Evolutionary conservation across 2,329 filamentous ascomycete genomes (phyloP).

Genomic region (Hymenoscyphus scutula): DNA sequence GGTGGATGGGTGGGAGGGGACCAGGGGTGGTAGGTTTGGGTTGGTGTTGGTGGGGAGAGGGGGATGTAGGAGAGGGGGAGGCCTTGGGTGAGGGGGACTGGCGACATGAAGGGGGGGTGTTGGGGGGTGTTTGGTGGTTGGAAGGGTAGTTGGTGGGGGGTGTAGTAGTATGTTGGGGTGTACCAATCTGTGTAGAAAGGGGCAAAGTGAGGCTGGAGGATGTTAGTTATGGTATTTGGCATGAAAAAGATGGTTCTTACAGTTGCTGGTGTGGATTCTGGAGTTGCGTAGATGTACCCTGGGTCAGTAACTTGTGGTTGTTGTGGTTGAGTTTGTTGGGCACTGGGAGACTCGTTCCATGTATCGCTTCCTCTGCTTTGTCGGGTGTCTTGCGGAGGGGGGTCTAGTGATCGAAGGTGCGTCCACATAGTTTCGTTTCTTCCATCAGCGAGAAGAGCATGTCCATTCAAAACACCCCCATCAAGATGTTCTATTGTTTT

Average conservation of each 20-base stretch:
- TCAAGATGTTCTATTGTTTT: conserved; percentile 24
- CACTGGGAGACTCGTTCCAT: too few relatives aligned
- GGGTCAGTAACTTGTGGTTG: not conserved
- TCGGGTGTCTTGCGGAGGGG: not conserved
- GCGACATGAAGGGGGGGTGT: not conserved
- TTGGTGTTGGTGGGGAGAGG: not conserved
- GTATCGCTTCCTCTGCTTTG: too few relatives aligned
- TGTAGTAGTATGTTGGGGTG: not conserved
- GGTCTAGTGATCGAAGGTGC: conserved; percentile 11
- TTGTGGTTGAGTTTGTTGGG: too few relatives aligned
- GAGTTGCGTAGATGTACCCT: not conserved
- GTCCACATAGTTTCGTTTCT: conserved; percentile 27
- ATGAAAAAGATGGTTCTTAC: not conserved
- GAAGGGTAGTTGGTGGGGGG: not conserved
- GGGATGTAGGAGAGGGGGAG: not conserved
- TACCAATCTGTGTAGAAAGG: not conserved
- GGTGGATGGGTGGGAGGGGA: not conserved
- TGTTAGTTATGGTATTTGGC: not conserved
- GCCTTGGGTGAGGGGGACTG: not conserved
- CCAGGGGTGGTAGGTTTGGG: not conserved
- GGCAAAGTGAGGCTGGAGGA: not conserved
- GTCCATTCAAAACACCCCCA: conserved; percentile 21
- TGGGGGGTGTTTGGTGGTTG: not conserved
- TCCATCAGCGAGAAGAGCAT: conserved; percentile 25
- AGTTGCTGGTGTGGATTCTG: not conserved